A percentile compares a stretch with the other conserved stretches of the same genome.
Conservation (phyloP, 345 rosid genomes). For the Citrus cavaleriei region DNA sequence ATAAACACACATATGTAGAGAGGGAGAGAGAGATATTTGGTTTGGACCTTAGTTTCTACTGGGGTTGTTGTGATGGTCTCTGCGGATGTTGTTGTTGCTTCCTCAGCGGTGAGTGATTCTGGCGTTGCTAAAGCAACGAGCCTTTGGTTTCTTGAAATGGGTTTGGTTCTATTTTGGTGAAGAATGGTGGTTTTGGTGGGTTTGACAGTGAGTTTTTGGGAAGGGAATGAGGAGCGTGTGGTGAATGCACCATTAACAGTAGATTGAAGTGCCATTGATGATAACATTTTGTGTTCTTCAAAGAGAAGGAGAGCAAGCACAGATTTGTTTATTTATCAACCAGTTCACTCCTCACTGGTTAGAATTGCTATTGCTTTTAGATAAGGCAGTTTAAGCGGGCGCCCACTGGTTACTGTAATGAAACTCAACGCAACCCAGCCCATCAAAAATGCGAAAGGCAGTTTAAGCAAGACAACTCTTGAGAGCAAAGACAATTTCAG, state of each 20-base stretch:
- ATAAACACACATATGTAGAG: not conserved
- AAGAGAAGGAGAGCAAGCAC: not conserved
- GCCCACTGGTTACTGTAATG: no score
- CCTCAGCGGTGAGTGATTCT: constrained; percentile 40
- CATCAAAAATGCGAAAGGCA: no score
- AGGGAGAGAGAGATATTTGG: not conserved
- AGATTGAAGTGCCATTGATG: constrained; percentile 45
- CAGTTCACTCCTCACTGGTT: constrained; percentile 5
- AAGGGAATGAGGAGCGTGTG: constrained; percentile 18
- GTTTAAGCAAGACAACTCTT: no score
- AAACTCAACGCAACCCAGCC: no score
- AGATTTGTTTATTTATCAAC: not conserved
- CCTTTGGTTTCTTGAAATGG: constrained; percentile 36
- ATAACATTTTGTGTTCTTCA: constrained; percentile 25
- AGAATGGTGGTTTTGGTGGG: constrained; percentile 8
- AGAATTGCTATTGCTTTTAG: constrained; percentile 25
- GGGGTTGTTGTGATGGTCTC: constrained; percentile 16
- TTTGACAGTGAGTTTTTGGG: constrained; percentile 13
- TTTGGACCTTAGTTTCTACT: constrained; percentile 29
- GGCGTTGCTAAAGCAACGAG: constrained; percentile 39
- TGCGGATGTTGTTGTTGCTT: not conserved
- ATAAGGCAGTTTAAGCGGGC: constrained; percentile 26
- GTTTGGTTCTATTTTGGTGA: constrained; percentile 11
- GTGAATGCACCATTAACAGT: constrained; percentile 19
- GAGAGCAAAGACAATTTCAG: no score